These are phyloP conservation scores for Solanum neorickii DNA, from an alignment of 257 asterid genomes.

Conservation along the genomic window DNA sequence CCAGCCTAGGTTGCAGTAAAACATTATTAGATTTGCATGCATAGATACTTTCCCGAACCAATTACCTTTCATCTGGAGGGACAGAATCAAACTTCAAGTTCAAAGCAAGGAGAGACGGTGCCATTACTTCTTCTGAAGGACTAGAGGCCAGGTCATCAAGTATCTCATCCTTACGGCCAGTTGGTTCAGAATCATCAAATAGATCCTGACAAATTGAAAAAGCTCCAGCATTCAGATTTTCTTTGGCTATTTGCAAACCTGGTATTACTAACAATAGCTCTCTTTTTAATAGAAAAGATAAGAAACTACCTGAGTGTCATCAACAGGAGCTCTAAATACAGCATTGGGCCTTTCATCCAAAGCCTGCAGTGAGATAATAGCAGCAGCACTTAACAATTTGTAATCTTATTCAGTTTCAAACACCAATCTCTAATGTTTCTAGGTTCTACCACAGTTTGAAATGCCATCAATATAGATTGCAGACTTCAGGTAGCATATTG, in stretches of 20 bases:
- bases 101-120: slow-evolving; percentile 61
- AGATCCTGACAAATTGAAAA: slow-evolving; percentile 41
- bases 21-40: background rate
- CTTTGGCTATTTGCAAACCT: background rate
- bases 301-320: slow-evolving; percentile 58
- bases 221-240: slow-evolving; percentile 7
- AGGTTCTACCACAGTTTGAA: background rate
- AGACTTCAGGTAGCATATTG: background rate
- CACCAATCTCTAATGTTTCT: background rate
- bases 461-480: background rate
- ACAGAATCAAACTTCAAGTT: slow-evolving; percentile 72
- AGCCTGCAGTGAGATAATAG: slow-evolving; percentile 27
- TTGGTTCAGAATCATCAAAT: slow-evolving; percentile 50
- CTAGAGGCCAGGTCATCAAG: slow-evolving; percentile 22
- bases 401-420: background rate
- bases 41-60: background rate
- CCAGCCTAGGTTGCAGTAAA: background rate
- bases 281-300: background rate
- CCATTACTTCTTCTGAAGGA: slow-evolving; percentile 41
- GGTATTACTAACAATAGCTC: background rate
- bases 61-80: slow-evolving; percentile 55
- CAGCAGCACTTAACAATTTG: background rate
- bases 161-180: slow-evolving; percentile 16
- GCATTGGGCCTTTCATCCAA: slow-evolving; percentile 32
- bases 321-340: slow-evolving; percentile 50